Evolutionary conservation across 352 stramenopile genomes (phyloP), one percentile per base, ranked within the genome.

Genomic region (Pythium scleroteichum): DNA sequence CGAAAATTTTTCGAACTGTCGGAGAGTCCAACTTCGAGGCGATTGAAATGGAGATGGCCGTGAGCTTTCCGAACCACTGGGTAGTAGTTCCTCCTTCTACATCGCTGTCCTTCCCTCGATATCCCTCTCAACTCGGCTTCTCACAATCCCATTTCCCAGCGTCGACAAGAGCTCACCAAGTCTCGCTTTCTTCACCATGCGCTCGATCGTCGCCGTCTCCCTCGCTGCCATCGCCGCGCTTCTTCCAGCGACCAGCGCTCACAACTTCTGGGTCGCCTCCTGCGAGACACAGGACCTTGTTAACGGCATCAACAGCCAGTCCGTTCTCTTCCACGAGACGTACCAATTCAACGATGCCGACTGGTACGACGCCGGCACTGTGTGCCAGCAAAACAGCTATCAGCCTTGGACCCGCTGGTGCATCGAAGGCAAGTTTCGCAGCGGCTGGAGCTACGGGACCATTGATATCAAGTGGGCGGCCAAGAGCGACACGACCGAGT

Each of bases 91-190:
- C n/a, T n/a, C n/a, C n/a, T n/a, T n/a, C n/a, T n/a, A n/a, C n/a
- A n/a, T n/a, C n/a, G n/a, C n/a, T n/a, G n/a, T n/a, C n/a, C n/a
- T n/a, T n/a, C n/a, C n/a, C n/a, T n/a, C n/a, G n/a, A n/a, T n/a
- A n/a, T n/a, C n/a, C n/a, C n/a, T n/a, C n/a, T n/a, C n/a, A n/a
- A n/a, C n/a, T n/a, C n/a, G n/a, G n/a, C n/a, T n/a, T n/a, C 74
- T 83, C 79, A 92, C 29, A 35, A 35, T 35, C 29, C 10, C 5
- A 35, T 35, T 35, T 35, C 29, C 29, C 29, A 5, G 29, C 29
- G 29, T n/a, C n/a, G n/a, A n/a, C n/a, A n/a, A n/a, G n/a, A n/a
- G n/a, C n/a, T n/a, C n/a, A n/a, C n/a, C n/a, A n/a, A n/a, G 13
- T n/a, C 38, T 13, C 38, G 17, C 6, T 44, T n/a, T 44, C 17